Percentiles rank a stretch among this genome's conserved stretches.
Evolutionary conservation across 441 rosid genomes (phyloP).

Genomic region (Populus hybrid): DNA sequence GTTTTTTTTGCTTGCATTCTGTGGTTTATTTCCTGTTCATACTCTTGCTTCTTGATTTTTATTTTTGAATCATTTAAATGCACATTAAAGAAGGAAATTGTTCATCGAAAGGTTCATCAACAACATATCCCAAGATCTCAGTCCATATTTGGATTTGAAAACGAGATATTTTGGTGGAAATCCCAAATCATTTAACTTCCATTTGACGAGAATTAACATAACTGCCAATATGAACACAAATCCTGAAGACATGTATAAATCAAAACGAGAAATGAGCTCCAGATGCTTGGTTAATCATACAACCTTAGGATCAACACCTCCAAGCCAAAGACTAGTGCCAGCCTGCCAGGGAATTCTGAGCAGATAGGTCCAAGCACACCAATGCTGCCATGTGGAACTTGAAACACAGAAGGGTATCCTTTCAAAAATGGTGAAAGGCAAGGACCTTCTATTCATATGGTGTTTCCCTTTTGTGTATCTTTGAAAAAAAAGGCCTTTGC

Average conservation of each 20-base stretch:
- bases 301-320: neutral
- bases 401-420: neutral
- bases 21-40: too few species aligned
- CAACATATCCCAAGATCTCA: too few species aligned
- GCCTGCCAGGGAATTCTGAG: neutral
- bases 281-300: neutral
- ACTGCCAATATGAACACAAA: neutral
- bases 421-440: too few species aligned
- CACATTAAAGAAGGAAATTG: too few species aligned
- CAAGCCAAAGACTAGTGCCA: neutral
- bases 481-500: too few species aligned
- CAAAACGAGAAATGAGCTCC: neutral
- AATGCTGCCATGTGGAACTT: neutral
- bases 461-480: too few species aligned
- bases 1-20: too few species aligned
- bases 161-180: neutral
- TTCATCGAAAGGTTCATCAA: too few species aligned
- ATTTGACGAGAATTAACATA: neutral
- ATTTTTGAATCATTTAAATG: too few species aligned
- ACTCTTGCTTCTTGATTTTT: too few species aligned
- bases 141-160: too few species aligned
- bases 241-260: neutral
- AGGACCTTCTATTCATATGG: too few species aligned
- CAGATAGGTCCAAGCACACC: neutral
- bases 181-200: neutral